These are phyloP conservation scores for Citrus medica DNA, from an alignment of 345 rosid species.

Conservation along the genomic window DNA sequence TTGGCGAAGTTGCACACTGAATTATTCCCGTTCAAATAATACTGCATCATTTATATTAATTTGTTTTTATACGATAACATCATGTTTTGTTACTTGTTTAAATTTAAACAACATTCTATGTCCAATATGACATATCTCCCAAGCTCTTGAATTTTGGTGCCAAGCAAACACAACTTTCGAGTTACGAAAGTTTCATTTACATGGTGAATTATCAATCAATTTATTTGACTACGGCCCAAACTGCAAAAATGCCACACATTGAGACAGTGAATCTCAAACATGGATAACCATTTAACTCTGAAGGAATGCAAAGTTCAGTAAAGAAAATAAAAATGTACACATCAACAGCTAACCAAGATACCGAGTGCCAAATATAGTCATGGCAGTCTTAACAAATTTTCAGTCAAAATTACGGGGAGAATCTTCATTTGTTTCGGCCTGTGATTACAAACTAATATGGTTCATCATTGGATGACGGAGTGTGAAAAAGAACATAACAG, in stretches of 20 bases:
- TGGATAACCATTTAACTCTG: neutral
- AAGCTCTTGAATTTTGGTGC: no score
- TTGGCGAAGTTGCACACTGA: no score
- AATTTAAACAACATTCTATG: no score
- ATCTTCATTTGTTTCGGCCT: neutral
- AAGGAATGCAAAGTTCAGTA: neutral
- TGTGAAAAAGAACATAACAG: neutral
- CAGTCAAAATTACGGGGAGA: neutral
- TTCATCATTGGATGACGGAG: neutral
- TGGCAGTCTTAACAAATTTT: neutral
- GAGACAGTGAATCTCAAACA: neutral
- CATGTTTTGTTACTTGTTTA: no score
- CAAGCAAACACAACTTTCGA: no score
- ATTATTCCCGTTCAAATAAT: no score
- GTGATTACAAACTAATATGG: neutral
- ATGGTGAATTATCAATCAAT: neutral
- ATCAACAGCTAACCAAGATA: neutral
- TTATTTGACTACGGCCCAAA: neutral
- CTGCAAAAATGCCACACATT: neutral
- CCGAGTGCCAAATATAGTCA: neutral
- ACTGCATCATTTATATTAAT: no score
- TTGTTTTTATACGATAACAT: no score
- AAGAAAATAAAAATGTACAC: no score
- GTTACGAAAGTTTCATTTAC: no score
- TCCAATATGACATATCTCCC: no score